A percentile compares a stretch with the other conserved stretches of the same genome.
Conservation (phyloP, 352 stramenopile species). For the Globisporangium viniferum region DNA sequence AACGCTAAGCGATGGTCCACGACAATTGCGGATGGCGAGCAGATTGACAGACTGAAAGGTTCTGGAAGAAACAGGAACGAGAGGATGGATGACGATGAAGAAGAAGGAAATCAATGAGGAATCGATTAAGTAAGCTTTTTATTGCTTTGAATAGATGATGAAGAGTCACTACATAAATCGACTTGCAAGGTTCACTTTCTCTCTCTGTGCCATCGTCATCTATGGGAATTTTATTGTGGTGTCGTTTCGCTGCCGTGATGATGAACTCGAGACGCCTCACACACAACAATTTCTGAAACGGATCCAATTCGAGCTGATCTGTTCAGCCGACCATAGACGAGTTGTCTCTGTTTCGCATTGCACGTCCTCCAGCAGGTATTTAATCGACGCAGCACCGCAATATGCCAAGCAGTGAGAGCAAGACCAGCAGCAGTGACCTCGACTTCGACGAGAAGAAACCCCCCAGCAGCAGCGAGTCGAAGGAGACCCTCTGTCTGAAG, state of each 20-base stretch:
- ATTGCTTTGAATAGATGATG: conserved; percentile 4
- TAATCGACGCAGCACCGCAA: background rate
- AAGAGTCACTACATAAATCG: background rate
- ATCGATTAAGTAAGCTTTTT: conserved; percentile 2
- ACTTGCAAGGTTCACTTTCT: background rate
- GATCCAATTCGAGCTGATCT: too few species aligned
- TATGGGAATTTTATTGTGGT: background rate
- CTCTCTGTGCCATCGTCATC: background rate
- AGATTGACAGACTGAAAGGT: background rate
- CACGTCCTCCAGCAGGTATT: conserved; percentile 15
- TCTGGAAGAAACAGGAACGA: background rate
- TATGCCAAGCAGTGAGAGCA: conserved; percentile 38
- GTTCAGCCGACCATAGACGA: too few species aligned
- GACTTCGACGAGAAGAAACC: conserved; percentile 13
- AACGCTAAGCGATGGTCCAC: background rate
- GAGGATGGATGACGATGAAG: background rate
- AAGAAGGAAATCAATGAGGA: conserved; percentile 2
- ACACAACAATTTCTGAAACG: background rate
- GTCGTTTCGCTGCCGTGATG: background rate
- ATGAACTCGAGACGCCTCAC: background rate
- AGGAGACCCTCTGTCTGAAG: background rate
- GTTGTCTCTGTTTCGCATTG: background rate
- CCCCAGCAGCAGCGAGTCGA: conserved; percentile 5
- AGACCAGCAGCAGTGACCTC: conserved; percentile 22
- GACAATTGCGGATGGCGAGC: background rate